Conservation (phyloP, 2,329 filamentous ascomycete species). For the Colletotrichum orbiculare region DNA sequence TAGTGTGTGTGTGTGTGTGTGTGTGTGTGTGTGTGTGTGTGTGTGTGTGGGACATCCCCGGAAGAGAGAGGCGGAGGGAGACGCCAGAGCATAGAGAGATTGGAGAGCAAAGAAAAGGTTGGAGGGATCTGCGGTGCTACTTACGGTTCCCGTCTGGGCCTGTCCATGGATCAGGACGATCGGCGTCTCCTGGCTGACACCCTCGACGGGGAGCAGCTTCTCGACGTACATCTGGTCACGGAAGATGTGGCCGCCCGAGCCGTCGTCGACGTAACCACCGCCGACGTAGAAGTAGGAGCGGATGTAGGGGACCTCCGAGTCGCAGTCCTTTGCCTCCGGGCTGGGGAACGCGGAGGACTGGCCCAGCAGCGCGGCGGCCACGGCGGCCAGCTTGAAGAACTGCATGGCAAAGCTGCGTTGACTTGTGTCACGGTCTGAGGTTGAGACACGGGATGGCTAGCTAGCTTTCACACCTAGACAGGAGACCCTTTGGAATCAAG, state of each 20-base stretch:
- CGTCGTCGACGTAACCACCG: conserved; percentile 47
- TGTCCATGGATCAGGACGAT: conserved; percentile 57
- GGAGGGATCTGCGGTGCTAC: conserved; percentile 26
- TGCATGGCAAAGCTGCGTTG: conserved; percentile 26
- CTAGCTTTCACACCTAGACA: background rate
- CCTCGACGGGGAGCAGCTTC: conserved; percentile 50
- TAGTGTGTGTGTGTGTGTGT: background rate
- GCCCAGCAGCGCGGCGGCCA: conserved; percentile 28
- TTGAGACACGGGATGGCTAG: conserved; percentile 9
- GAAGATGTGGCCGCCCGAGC: conserved; percentile 44
- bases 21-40: too few relatives aligned
- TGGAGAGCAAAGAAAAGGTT: too few relatives aligned
- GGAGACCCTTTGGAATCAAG: conserved; percentile 7
- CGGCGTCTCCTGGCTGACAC: conserved; percentile 43
- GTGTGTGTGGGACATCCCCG: too few relatives aligned
- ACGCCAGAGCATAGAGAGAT: background rate
- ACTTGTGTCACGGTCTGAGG: background rate
- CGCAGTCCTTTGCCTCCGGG: conserved; percentile 3
- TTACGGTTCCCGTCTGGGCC: conserved; percentile 53
- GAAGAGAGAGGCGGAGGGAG: too few relatives aligned
- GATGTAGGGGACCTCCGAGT: conserved; percentile 38
- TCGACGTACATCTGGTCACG: conserved; percentile 66
- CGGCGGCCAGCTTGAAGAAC: conserved; percentile 28
- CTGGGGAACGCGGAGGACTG: conserved; percentile 19
- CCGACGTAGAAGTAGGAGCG: conserved; percentile 51